Percentiles rank a stretch among this genome's conserved stretches.
phyloP scores from a whole-genome alignment of 495 filamentous ascomycete genomes.

The Neurospora sp. region DNA sequence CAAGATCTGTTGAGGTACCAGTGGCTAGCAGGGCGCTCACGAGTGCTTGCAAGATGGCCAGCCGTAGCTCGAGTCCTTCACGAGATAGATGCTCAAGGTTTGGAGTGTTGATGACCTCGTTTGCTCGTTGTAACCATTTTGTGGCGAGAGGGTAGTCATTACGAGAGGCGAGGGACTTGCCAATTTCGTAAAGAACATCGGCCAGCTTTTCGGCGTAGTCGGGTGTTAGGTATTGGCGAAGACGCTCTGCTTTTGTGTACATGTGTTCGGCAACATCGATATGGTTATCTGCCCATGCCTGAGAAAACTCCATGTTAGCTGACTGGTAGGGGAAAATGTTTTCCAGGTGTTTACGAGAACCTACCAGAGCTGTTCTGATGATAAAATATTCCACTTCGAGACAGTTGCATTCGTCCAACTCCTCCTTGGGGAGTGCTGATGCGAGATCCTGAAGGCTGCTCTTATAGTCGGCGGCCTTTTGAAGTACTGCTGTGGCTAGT shows the following conservation, averaged over 20 bases:
- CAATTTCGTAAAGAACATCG: constrained; percentile 64
- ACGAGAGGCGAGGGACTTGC: constrained; percentile 45
- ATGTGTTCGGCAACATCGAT: constrained; percentile 70
- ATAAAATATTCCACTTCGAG: constrained; percentile 59
- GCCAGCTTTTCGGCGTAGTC: constrained; percentile 52
- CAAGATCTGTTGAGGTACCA: constrained; percentile 31
- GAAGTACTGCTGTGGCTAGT: constrained; percentile 47
- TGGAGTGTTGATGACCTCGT: constrained; percentile 46
- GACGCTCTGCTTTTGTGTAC: constrained; percentile 47
- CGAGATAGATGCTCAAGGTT: constrained; percentile 46
- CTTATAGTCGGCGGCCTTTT: constrained; percentile 54
- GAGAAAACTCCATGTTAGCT: constrained; percentile 7
- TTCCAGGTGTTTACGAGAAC: constrained; percentile 8
- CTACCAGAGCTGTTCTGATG: constrained; percentile 57
- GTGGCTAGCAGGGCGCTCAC: constrained; percentile 44
- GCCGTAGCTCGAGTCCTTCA: constrained; percentile 51
- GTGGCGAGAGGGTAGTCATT: constrained; percentile 44
- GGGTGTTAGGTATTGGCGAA: constrained; percentile 33
- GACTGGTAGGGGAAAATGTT: not conserved
- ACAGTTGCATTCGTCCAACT: constrained; percentile 22
- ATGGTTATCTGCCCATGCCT: constrained; percentile 65
- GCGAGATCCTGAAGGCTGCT: constrained; percentile 38
- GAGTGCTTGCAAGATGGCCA: constrained; percentile 54
- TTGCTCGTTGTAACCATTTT: constrained; percentile 67
- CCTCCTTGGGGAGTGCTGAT: constrained; percentile 15